phyloP scores from a whole-genome alignment of 176 grass and related monocot species.

The Oryza glaberrima region DNA sequence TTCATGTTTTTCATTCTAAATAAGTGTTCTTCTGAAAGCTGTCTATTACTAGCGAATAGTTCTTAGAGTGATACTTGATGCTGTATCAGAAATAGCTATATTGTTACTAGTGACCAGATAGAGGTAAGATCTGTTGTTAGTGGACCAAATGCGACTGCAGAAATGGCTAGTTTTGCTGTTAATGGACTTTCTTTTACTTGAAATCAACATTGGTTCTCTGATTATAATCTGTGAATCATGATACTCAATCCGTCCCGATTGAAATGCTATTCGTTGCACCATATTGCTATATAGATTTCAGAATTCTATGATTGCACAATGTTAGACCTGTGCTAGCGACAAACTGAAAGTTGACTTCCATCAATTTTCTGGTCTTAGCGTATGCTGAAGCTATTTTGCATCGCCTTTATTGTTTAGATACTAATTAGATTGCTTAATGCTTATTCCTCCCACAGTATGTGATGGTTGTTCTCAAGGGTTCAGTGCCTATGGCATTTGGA shows the following conservation, averaged over 20 bases:
- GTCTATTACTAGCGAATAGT: too few relatives aligned
- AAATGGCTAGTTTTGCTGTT: too few relatives aligned
- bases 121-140: background rate
- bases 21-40: too few relatives aligned
- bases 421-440: constrained; percentile 15
- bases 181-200: too few relatives aligned
- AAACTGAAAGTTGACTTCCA: background rate
- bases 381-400: background rate
- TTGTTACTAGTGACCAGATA: background rate
- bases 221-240: background rate
- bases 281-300: background rate
- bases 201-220: background rate
- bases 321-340: background rate
- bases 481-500: constrained; percentile 81
- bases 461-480: constrained; percentile 90
- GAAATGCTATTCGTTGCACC: background rate
- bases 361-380: background rate
- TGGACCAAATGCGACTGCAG: background rate
- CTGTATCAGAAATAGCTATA: background rate
- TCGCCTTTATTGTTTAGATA: background rate
- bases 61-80: background rate
- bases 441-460: constrained; percentile 62
- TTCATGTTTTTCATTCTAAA: background rate
- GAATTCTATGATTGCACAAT: background rate
- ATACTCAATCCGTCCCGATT: background rate